These are phyloP conservation scores for Coemansia furcata DNA, from an alignment of 192 early-diverging fungal genomes.

Conservation along the genomic window DNA sequence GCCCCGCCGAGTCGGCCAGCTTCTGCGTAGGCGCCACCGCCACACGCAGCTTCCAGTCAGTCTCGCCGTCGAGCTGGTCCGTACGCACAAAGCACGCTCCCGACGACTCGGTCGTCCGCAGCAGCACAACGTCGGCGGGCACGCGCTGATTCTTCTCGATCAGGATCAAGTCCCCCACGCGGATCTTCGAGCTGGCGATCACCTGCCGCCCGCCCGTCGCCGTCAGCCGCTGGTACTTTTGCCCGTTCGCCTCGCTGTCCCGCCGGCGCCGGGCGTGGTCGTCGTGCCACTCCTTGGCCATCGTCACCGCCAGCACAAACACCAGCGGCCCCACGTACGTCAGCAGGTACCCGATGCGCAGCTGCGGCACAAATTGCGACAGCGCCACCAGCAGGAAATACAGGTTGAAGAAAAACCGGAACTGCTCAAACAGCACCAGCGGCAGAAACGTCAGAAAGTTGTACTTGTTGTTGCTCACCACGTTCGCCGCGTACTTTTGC, in stretches of 20 bases:
- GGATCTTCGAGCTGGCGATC: conserved; percentile 77
- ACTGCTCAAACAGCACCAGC: conserved; percentile 83
- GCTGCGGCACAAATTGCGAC: conserved; percentile 87
- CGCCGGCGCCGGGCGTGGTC: conserved; percentile 78
- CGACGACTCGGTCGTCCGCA: conserved; percentile 76
- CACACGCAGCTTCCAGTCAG: conserved; percentile 93
- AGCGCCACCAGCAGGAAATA: conserved; percentile 91
- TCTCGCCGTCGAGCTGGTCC: conserved; percentile 96
- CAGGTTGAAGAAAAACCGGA: conserved; percentile 94
- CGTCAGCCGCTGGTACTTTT: conserved; percentile 69
- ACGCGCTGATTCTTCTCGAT: conserved; percentile 87
- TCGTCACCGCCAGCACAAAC: conserved; percentile 88
- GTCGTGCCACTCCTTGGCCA: conserved; percentile 89
- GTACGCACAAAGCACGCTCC: conserved; percentile 95
- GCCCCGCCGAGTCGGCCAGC: conserved; percentile 56
- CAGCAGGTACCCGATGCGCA: conserved; percentile 79
- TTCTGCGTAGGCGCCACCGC: conserved; percentile 83
- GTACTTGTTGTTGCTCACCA: conserved; percentile 87
- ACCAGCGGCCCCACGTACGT: conserved; percentile 92
- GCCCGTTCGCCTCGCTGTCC: conserved; percentile 89
- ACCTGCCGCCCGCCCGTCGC: conserved; percentile 53
- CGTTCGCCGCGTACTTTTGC: conserved; percentile 69
- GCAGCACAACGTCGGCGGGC: conserved; percentile 87
- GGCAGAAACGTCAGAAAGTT: conserved; percentile 77
- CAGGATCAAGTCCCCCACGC: conserved; percentile 84